These are phyloP conservation scores for Suhomyces bolitotheri DNA, from an alignment of 1,139 yeast species.

Conservation along the genomic window DNA sequence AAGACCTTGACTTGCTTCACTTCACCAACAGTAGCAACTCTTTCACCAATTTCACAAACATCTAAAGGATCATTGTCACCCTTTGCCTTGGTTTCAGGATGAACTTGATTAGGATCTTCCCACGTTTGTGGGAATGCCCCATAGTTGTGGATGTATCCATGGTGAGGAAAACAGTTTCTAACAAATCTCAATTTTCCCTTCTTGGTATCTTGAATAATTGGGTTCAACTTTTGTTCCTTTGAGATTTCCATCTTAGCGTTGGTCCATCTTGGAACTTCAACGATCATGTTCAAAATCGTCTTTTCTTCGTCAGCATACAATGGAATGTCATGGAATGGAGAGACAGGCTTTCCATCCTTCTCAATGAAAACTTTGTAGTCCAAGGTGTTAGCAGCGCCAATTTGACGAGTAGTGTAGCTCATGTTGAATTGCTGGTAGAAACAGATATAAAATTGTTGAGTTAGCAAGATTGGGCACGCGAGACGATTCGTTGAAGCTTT, in stretches of 20 bases:
- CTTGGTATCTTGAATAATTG: constrained; percentile 90
- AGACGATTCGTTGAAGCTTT: constrained; percentile 1
- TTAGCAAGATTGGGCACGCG: constrained; percentile 4
- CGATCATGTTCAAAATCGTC: constrained; percentile 80
- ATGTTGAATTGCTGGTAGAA: constrained; percentile 27
- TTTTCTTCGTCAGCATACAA: constrained; percentile 61
- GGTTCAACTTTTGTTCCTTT: constrained; percentile 73
- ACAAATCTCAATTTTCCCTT: constrained; percentile 86
- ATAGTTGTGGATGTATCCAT: constrained; percentile 93
- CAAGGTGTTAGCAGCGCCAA: constrained; percentile 89
- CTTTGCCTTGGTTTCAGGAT: constrained; percentile 42
- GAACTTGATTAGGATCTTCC: constrained; percentile 65
- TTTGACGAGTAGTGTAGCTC: constrained; percentile 78
- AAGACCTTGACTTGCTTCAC: constrained; percentile 83
- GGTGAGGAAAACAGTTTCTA: constrained; percentile 92
- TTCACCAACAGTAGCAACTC: constrained; percentile 68
- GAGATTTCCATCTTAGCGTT: constrained; percentile 91
- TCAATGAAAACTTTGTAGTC: constrained; percentile 83
- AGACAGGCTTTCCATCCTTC: constrained; percentile 55
- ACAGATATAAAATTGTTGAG: constrained; percentile 2
- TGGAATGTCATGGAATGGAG: constrained; percentile 91
- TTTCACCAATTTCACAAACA: constrained; percentile 89
- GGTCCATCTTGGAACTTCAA: constrained; percentile 95
- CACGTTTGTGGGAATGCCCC: constrained; percentile 99
- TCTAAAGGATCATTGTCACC: constrained; percentile 98